A percentile compares a stretch with the other conserved stretches of the same genome.
Evolutionary conservation across 1,284 basidiomycete species (phyloP).

Genomic region (Trichosporon sp.): DNA sequence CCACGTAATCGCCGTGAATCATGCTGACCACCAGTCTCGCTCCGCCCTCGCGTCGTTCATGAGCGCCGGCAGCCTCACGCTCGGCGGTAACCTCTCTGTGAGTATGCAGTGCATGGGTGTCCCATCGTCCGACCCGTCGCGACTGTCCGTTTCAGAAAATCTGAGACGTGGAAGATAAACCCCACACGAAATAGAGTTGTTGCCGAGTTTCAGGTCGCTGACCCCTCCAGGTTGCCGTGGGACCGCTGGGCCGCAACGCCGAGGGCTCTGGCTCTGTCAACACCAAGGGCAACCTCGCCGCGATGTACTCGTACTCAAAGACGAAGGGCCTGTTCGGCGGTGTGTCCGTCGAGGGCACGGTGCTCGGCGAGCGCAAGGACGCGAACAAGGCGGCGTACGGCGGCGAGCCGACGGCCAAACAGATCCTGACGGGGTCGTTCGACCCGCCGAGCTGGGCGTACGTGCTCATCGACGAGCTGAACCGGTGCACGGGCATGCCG

Average conservation of each 20-base stretch:
- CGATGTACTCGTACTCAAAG: constrained; percentile 96
- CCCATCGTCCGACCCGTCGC: background rate
- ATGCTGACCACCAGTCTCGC: constrained; percentile 42
- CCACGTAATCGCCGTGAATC: constrained; percentile 1
- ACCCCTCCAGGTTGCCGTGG: constrained; percentile 62
- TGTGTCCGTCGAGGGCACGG: constrained; percentile 81
- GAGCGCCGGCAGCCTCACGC: constrained; percentile 79
- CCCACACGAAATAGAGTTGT: background rate
- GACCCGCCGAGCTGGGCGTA: constrained; percentile 72
- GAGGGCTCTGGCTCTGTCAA: constrained; percentile 86
- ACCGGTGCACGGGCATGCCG: constrained; percentile 66
- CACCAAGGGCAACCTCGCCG: constrained; percentile 80
- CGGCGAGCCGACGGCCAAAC: constrained; percentile 66
- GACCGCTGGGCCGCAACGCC: constrained; percentile 88
- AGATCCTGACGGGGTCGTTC: constrained; percentile 71
- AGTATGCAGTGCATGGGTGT: background rate
- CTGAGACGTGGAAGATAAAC: background rate
- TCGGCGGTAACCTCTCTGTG: constrained; percentile 24
- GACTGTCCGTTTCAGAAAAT: background rate
- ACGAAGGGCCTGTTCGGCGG: constrained; percentile 82
- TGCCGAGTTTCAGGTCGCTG: background rate
- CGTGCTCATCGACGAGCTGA: constrained; percentile 66
- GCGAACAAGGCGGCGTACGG: constrained; percentile 77
- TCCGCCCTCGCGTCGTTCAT: constrained; percentile 76
- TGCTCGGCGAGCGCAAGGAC: constrained; percentile 91